phyloP scores from a whole-genome alignment of 306 rosid species.

The Cicer yamashitae region DNA sequence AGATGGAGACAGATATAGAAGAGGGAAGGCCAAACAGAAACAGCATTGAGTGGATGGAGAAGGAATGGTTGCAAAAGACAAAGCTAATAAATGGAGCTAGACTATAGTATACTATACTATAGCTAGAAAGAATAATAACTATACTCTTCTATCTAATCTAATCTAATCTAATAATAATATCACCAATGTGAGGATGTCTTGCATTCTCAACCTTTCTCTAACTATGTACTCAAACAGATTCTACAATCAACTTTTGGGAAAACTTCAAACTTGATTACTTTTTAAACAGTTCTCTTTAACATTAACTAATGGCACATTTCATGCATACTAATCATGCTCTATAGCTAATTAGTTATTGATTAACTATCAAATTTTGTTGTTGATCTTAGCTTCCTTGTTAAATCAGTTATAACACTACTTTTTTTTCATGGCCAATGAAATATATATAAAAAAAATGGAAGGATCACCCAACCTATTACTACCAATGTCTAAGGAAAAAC shows the following conservation, averaged over 20 bases:
- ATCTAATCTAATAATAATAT: conserved; percentile 72
- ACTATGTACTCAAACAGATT: conserved; percentile 44
- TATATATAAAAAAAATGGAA: too few species aligned
- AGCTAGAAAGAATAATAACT: conserved; percentile 70
- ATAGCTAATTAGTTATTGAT: not conserved
- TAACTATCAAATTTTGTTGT: not conserved
- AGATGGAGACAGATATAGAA: conserved; percentile 29
- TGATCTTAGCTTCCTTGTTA: not conserved
- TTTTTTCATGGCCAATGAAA: too few species aligned
- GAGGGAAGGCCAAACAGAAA: conserved; percentile 56
- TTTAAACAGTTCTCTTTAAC: not conserved
- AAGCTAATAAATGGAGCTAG: conserved; percentile 86
- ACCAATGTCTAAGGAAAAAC: too few species aligned
- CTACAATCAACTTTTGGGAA: not conserved
- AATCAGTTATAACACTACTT: not conserved
- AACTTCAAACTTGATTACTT: not conserved
- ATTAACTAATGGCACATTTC: not conserved
- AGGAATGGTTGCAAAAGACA: conserved; percentile 93
- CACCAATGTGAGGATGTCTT: conserved; percentile 65
- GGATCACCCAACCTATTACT: too few species aligned
- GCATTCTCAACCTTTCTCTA: conserved; percentile 60
- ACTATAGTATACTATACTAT: not conserved
- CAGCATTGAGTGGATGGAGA: conserved; percentile 87
- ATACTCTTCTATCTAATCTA: conserved; percentile 68
- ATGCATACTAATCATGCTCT: not conserved